Conservation (phyloP, 2,329 filamentous ascomycete species). For the Pyrenochaeta sp. region DNA sequence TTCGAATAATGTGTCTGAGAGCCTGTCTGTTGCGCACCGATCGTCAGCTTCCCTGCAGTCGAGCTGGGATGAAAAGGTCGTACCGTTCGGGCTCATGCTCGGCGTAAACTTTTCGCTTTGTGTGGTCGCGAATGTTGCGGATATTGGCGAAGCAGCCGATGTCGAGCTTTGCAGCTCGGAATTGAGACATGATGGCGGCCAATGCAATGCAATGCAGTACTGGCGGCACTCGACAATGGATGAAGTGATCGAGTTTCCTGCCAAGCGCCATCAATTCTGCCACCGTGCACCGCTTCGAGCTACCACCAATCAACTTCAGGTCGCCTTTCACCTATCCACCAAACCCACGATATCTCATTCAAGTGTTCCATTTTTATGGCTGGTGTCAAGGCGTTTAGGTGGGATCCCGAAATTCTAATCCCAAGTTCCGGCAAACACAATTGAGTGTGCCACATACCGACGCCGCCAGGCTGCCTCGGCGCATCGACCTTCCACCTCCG, state of each 20-base stretch:
- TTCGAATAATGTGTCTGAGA: conserved; percentile 83
- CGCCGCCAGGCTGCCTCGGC: too few species aligned
- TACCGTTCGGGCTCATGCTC: conserved; percentile 89
- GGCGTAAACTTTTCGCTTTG: conserved; percentile 92
- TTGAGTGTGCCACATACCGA: too few species aligned
- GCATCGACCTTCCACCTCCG: conserved; percentile 4
- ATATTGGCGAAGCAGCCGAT: conserved; percentile 87
- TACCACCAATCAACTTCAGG: conserved; percentile 13
- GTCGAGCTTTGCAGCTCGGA: conserved; percentile 88
- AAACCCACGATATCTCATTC: too few species aligned
- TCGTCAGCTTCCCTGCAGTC: conserved; percentile 12
- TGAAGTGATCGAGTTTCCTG: conserved; percentile 15
- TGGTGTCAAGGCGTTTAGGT: too few species aligned
- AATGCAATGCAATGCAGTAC: conserved; percentile 17
- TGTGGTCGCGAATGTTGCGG: conserved; percentile 89
- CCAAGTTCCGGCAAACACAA: too few species aligned
- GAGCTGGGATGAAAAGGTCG: too few species aligned
- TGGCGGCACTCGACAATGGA: conserved; percentile 1
- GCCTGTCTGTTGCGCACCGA: conserved; percentile 70
- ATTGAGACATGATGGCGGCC: conserved; percentile 66
- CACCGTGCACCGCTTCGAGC: conserved; percentile 5
- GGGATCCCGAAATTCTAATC: too few species aligned
- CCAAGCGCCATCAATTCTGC: conserved; percentile 20
- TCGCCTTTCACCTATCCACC: conserved; percentile 2
- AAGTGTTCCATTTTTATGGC: too few species aligned